phyloP scores from a whole-genome alignment of 257 asterid genomes.

The Ehretia macrophylla region DNA sequence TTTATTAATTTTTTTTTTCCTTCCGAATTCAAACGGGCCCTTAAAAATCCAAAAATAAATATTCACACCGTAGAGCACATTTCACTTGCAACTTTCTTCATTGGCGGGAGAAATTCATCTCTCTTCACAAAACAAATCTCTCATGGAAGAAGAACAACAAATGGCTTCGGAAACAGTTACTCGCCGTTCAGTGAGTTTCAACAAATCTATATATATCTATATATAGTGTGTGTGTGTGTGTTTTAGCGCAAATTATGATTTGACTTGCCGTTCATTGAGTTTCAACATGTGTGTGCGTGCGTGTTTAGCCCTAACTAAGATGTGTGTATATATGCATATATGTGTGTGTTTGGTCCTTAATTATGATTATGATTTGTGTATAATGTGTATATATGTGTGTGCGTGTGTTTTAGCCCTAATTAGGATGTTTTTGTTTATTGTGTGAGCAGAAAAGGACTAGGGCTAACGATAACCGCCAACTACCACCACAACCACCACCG shows the following conservation, averaged over 20 bases:
- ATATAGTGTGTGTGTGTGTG: too few relatives aligned
- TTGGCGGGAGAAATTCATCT: conserved; percentile 26
- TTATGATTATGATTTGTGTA: neutral
- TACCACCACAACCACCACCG: conserved; percentile 8
- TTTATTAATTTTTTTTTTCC: too few relatives aligned
- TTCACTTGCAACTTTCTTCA: neutral
- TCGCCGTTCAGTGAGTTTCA: conserved; percentile 66
- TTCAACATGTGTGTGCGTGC: too few relatives aligned
- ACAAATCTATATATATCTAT: too few relatives aligned
- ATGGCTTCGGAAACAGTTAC: conserved; percentile 41
- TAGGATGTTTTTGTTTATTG: conserved; percentile 9
- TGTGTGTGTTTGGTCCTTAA: neutral
- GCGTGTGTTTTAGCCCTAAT: conserved; percentile 18
- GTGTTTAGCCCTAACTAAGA: conserved; percentile 21
- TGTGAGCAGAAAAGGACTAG: conserved; percentile 71
- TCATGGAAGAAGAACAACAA: conserved; percentile 64
- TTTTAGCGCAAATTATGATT: conserved; percentile 21
- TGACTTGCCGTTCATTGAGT: conserved; percentile 78
- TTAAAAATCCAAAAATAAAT: too few relatives aligned
- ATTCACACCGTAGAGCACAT: neutral
- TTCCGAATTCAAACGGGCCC: too few relatives aligned
- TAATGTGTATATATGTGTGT: neutral
- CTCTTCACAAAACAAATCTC: neutral
- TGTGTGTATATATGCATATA: too few relatives aligned
- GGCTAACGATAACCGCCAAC: conserved; percentile 36